Evolutionary conservation across 495 filamentous ascomycete genomes (phyloP).

Genomic region (Emericellopsis terricola): DNA sequence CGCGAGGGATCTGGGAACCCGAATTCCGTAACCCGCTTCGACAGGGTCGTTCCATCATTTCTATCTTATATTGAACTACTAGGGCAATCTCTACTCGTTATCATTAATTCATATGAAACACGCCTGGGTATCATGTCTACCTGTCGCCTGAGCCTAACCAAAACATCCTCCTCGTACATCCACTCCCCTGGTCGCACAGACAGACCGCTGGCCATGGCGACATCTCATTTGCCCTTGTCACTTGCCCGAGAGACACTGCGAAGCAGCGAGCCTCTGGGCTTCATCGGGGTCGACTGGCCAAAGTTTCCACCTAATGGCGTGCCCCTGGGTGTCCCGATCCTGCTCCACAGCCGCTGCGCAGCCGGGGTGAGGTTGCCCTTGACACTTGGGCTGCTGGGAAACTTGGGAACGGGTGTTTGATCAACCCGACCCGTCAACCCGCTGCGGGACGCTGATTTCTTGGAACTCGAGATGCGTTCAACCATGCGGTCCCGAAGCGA

Average conservation of each 20-base stretch:
- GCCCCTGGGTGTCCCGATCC: constrained; percentile 36
- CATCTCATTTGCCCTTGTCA: too few relatives aligned
- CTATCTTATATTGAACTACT: too few relatives aligned
- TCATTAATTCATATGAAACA: too few relatives aligned
- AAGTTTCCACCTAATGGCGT: constrained; percentile 12
- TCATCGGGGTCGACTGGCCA: constrained; percentile 1
- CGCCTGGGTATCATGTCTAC: too few relatives aligned
- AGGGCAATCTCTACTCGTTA: too few relatives aligned
- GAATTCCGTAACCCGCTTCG: too few relatives aligned
- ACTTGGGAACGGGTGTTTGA: constrained; percentile 47
- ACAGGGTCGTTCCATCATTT: too few relatives aligned
- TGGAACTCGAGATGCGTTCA: constrained; percentile 59
- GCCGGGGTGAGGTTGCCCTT: constrained; percentile 57
- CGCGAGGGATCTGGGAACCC: too few relatives aligned
- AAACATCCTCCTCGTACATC: too few relatives aligned
- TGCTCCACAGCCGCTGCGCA: constrained; percentile 56
- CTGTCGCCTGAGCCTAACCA: too few relatives aligned
- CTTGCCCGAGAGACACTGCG: constrained; percentile 1
- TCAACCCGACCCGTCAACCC: constrained; percentile 38
- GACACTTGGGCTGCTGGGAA: constrained; percentile 54
- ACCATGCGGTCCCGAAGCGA: constrained; percentile 81
- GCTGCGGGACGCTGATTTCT: constrained; percentile 30
- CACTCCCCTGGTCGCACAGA: too few relatives aligned
- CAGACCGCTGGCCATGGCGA: too few relatives aligned
- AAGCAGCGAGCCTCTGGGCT: constrained; percentile 3